Percentiles rank a stretch among this genome's conserved stretches.
These are phyloP conservation scores for Apophysomyces ossiformis DNA, from an alignment of 371 early-diverging fungal species.

Conservation along the genomic window DNA sequence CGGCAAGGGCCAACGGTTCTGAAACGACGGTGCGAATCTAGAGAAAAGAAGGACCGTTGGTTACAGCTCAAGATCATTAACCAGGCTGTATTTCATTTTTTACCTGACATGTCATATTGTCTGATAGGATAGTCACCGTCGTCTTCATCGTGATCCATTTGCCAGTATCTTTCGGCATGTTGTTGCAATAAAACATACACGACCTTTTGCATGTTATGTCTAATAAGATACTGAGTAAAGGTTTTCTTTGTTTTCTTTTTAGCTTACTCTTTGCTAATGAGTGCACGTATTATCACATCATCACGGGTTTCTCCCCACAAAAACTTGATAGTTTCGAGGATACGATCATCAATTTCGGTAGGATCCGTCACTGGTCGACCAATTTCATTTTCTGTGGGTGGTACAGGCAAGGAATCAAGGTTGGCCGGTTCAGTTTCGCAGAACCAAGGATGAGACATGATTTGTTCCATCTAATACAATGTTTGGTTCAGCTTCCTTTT, in stretches of 20 bases:
- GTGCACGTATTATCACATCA: slow-evolving; percentile 41
- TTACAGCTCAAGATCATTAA: neutral
- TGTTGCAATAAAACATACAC: slow-evolving; percentile 53
- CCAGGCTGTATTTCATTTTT: neutral
- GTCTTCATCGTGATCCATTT: slow-evolving; percentile 49
- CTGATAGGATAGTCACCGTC: slow-evolving; percentile 13
- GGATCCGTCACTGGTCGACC: slow-evolving; percentile 33
- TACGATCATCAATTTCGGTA: slow-evolving; percentile 40
- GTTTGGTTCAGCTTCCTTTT: neutral
- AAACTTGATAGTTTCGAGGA: slow-evolving; percentile 43
- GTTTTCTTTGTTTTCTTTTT: neutral
- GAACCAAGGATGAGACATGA: slow-evolving; percentile 46
- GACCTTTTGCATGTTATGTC: slow-evolving; percentile 60
- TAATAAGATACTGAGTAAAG: slow-evolving; percentile 10
- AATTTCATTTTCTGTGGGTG: slow-evolving; percentile 40
- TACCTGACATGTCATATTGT: slow-evolving; percentile 17
- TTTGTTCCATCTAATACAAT: slow-evolving; percentile 32
- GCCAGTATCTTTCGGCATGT: slow-evolving; percentile 55
- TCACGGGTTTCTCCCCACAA: slow-evolving; percentile 45
- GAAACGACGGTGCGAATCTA: slow-evolving; percentile 30
- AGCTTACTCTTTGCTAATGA: slow-evolving; percentile 49
- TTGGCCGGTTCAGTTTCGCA: slow-evolving; percentile 30
- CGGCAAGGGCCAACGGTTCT: slow-evolving; percentile 35
- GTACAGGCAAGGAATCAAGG: slow-evolving; percentile 24
- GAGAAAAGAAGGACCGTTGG: neutral